Percentiles rank a stretch among this genome's conserved stretches.
Evolutionary conservation across 495 filamentous ascomycete genomes (phyloP).

Genomic region (Tetracladium setigerum): DNA sequence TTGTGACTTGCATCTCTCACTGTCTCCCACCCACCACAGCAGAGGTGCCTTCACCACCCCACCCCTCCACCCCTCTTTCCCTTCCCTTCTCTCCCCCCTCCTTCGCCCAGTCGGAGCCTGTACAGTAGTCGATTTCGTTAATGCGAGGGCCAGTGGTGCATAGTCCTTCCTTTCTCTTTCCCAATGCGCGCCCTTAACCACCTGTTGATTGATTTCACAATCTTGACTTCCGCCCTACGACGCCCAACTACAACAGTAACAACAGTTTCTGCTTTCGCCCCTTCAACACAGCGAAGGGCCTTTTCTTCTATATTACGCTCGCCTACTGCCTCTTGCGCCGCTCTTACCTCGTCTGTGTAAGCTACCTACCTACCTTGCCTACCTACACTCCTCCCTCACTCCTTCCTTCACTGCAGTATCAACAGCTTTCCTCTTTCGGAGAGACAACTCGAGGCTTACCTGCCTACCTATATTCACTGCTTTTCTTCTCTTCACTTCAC

Average conservation of each 20-base stretch:
- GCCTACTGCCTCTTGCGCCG: too few relatives aligned
- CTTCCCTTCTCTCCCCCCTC: too few relatives aligned
- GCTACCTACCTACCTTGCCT: background rate
- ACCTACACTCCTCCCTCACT: background rate
- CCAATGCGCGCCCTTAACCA: constrained; percentile 19
- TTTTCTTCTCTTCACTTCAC: background rate
- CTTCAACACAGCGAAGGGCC: constrained; percentile 13
- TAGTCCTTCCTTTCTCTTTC: constrained; percentile 1
- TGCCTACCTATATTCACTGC: constrained; percentile 5
- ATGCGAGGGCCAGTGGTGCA: too few relatives aligned
- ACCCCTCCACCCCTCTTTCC: too few relatives aligned
- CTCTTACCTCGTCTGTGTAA: too few relatives aligned
- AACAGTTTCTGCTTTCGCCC: constrained; percentile 8
- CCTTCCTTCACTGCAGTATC: constrained; percentile 2
- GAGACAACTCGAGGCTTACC: background rate
- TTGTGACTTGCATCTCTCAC: too few relatives aligned
- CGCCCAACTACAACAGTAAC: constrained; percentile 12
- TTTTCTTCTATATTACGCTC: background rate
- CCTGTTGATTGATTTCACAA: constrained; percentile 16
- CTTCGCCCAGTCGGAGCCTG: too few relatives aligned
- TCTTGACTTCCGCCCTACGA: constrained; percentile 12
- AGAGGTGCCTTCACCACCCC: too few relatives aligned
- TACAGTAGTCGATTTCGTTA: too few relatives aligned
- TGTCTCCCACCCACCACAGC: too few relatives aligned
- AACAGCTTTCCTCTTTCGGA: constrained; percentile 4